Conservation (phyloP, 2,329 filamentous ascomycete genomes). For the Bipolaris zeicola region DNA sequence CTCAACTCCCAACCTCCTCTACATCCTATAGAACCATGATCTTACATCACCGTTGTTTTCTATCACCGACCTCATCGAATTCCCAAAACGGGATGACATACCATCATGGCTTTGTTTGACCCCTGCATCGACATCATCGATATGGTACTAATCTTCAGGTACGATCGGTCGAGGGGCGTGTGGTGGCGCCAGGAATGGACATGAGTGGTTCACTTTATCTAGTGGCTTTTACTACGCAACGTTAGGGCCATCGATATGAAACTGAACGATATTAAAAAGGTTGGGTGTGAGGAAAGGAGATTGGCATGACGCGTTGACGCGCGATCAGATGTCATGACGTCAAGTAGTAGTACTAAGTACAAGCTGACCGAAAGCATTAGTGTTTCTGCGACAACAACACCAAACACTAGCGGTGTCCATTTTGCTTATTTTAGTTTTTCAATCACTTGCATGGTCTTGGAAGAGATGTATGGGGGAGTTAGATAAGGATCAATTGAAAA, state of each 20-base stretch:
- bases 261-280: slow-evolving; percentile 4
- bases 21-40: not conserved
- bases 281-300: slow-evolving; percentile 1
- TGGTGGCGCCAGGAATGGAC: not conserved
- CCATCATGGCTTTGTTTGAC: slow-evolving; percentile 8
- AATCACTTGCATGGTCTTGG: not conserved
- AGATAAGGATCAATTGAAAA: slow-evolving; percentile 1
- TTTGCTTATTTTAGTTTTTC: not conserved
- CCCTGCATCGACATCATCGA: slow-evolving; percentile 22
- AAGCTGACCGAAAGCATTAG: not conserved
- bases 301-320: slow-evolving; percentile 4
- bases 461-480: not conserved
- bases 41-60: slow-evolving; percentile 8
- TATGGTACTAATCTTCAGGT: slow-evolving; percentile 17
- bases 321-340: slow-evolving; percentile 12
- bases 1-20: not conserved
- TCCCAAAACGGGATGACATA: slow-evolving; percentile 8
- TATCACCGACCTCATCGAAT: slow-evolving; percentile 4
- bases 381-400: not conserved
- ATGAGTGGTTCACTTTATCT: slow-evolving; percentile 1
- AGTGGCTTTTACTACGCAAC: not conserved
- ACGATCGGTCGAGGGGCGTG: slow-evolving; percentile 10
- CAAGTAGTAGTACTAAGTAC: not conserved
- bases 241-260: slow-evolving; percentile 6
- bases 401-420: not conserved